Evolutionary conservation across 1,139 yeast genomes (phyloP), one percentile per base, ranked within the genome.

Genomic region (Pichia sp.): DNA sequence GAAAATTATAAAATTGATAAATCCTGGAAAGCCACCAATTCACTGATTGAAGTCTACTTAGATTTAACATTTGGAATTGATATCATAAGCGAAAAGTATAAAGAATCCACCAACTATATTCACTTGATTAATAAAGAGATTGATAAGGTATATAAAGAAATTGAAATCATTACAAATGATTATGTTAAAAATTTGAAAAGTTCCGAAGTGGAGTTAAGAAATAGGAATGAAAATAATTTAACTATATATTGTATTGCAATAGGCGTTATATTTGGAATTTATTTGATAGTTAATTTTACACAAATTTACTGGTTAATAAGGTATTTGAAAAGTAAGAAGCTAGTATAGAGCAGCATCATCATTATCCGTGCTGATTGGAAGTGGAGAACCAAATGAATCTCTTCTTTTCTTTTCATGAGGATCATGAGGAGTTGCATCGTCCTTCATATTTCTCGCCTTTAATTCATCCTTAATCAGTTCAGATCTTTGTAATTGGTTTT

Each of bases 401-500:
- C n/a, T n/a, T n/a, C n/a, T n/a, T n/a, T n/a, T n/a, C n/a, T n/a
- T n/a, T n/a, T n/a, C 11, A 25, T 25, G 27, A 25, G 27, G 27
- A 8, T 25, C 27, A 30, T 7, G 7, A n/a, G 34, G 18, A 2
- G 16, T 25, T 8, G 11, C 20, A 30, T n/a, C 22, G 18, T 32
- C 22, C 4, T 26, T 23, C 15, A 48, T 9, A 32, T 55, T 55
- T 39, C 62, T 45, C 27, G 50, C 25, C 7, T 39, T 30, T 18
- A 62, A 44, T 45, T 70, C 74, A 43, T 59, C 53, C 16, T 63
- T 59, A 26, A 71, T 54, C 0, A 66, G 62, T 4, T 62, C 62
- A 8, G 68, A 53, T 46, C 73, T 57, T 39, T 63, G 61, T 20
- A 54, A 44, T 51, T 68, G 70, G 52, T 69, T 71, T 12, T 57